Evolutionary conservation across 148 eudicot species (phyloP), one percentile per base, ranked within the genome.

Genomic region (Chenopodium quinoa): DNA sequence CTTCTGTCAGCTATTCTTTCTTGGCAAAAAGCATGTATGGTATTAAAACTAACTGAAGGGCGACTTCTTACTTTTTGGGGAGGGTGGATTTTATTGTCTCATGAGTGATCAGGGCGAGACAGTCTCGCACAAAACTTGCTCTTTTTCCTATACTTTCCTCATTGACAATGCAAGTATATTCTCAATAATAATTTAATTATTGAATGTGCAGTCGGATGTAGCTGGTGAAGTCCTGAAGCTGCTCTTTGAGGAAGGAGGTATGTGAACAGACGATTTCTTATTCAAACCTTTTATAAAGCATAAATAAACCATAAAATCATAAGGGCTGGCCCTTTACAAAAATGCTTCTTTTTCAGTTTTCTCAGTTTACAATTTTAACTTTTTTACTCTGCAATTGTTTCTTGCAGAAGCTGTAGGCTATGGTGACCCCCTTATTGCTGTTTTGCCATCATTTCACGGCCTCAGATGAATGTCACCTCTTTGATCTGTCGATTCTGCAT

Each of bases 221-320:
- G 94, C 90, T 23, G 98, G 98, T 37, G 97, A 95, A 89, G 88
- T 95, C 84, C 74, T 93, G 82, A 92, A 91, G 89, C 25, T 91
- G 79, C 94, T 93, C 64, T 86, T 85, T 56, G 76, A 81, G 63
- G 96, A 93, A 56, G 98, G 98, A 82, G 98, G 98, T 93, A 92
- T 78, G 82, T 73, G 22, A 4, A 67, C 7, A 2, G 22, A 14
- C 75, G 37, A 3, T 27, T 46, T 27, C 25, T 16, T 58, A 23
- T 60, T 31, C 34, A 19, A 17, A 50, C 65, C 54, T 31, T 50
- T 9, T 17, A 3, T 31, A 34, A 22, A 72, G 22, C 75, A 72
- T 58, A 13, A 58, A 58, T 16, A 17, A 58, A 14, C 20, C 22
- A 58, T 14, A 58, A 58, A 4, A 58, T 16, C 19, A 19, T 5